Base-by-base conservation (phyloP, 495 filamentous ascomycete species). In the Letharia columbiana region DNA sequence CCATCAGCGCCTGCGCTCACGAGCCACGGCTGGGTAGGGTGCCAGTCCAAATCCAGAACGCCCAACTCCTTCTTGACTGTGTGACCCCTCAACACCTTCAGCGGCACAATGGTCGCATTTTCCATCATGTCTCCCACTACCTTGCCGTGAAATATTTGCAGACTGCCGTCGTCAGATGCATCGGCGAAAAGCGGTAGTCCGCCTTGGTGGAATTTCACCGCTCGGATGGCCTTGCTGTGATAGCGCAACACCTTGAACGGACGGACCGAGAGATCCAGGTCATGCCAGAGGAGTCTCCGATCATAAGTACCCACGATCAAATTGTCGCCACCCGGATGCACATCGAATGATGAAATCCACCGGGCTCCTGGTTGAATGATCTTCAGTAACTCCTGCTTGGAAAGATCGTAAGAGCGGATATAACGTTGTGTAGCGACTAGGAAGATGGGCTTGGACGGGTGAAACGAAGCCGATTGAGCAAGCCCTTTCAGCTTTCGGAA, bases 241-340 rank as follows among this genome's bases (percentile, higher is more conserved):
- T 96, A 98, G 28, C 94, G 83, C 73, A 98, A 85, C 9, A 92
- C 96, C 81, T 96, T 96, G 79, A 96, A 98, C 1, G 94, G 94
- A 62, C 87, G 84, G 62, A 83, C 84, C 1, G 91, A 94, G 35
- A 98, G 86, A 66, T 98, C 95, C 37, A 98, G 83, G 77, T 98
- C 94, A 73, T 98, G 94, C 95, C 95, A 98, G 61, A 98, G 81
- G 6, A 98, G 82, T 60, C 92, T 88, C 66, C 90, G 88, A 75
- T 98, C 94, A 77, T 98, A 98, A 33, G 91, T 90, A 39, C 91
- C 91, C 35, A 96, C 89, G 66, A 98, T 90, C 67, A 98, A 75
- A 76, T 98, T 96, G 76, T 96, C 91, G 52, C 94, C 93, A 13
- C 87, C 87, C 4, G 93, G 90, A 77, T 98, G 94, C 60, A 98